Conservation (phyloP, 2,329 filamentous ascomycete species). For the Sporothrix pseudoabietina region DNA sequence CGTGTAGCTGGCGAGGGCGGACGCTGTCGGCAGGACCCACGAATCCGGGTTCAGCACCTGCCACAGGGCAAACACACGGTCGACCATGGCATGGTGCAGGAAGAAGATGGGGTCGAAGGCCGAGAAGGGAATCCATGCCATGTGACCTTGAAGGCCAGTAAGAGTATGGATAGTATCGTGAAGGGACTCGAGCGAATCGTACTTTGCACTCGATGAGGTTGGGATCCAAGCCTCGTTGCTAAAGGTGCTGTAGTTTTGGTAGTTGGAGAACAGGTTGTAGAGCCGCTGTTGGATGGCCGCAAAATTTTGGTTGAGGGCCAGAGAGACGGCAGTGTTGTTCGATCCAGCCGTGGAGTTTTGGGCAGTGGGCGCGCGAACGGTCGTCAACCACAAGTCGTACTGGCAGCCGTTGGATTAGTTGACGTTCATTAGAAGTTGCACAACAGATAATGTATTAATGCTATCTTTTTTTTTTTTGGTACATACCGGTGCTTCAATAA, state of each 20-base stretch:
- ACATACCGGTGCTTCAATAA: conserved; percentile 62
- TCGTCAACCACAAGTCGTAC: conserved; percentile 63
- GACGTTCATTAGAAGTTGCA: too few relatives aligned
- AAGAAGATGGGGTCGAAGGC: conserved; percentile 80
- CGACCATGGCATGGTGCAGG: conserved; percentile 74
- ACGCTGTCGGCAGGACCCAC: conserved; percentile 62
- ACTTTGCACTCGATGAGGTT: conserved; percentile 49
- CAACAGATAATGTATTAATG: not conserved
- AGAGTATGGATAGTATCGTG: conserved; percentile 65
- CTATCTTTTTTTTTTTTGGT: too few relatives aligned
- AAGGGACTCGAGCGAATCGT: conserved; percentile 66
- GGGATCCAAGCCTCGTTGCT: conserved; percentile 68
- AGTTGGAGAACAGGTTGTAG: conserved; percentile 67
- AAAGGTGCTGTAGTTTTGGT: conserved; percentile 67
- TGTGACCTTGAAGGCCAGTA: conserved; percentile 65
- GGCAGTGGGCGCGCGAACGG: conserved; percentile 57
- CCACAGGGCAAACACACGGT: conserved; percentile 76
- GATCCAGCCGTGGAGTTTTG: conserved; percentile 51
- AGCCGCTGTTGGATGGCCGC: conserved; percentile 62
- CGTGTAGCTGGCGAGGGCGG: conserved; percentile 63
- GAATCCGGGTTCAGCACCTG: conserved; percentile 69
- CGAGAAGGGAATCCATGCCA: conserved; percentile 70
- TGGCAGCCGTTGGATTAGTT: conserved; percentile 38
- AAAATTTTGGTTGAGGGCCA: conserved; percentile 55
- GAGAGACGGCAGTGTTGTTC: conserved; percentile 60